Evolutionary conservation across 1,284 basidiomycete species (phyloP).

Genomic region (Cystobasidiaceae sp.): DNA sequence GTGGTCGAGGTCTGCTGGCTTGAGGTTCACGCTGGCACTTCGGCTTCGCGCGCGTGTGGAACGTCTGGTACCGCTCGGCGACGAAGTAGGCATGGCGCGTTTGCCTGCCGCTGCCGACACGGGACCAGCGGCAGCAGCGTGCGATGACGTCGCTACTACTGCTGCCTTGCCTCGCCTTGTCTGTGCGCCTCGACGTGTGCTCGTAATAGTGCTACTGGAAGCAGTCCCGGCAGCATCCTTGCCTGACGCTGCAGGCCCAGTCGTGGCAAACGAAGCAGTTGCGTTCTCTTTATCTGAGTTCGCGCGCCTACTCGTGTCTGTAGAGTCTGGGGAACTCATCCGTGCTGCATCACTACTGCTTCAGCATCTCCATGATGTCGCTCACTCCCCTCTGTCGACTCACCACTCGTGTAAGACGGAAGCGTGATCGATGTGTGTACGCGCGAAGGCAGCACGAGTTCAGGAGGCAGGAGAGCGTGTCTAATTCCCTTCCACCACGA

Average conservation of each 20-base stretch:
- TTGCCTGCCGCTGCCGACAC: background rate
- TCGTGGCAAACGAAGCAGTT: background rate
- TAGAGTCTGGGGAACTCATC: slow-evolving; percentile 4
- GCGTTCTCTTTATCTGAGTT: slow-evolving; percentile 4
- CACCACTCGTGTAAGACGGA: no score
- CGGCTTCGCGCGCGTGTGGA: slow-evolving; percentile 12
- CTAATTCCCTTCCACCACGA: no score
- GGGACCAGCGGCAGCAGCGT: background rate
- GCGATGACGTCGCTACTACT: no score
- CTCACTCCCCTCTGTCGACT: no score
- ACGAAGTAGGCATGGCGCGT: background rate
- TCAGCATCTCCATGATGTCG: background rate
- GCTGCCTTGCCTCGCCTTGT: no score
- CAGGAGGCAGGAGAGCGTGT: no score
- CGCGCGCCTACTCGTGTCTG: background rate
- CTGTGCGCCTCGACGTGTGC: no score
- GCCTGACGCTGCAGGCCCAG: background rate
- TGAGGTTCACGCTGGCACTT: background rate
- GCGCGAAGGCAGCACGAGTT: no score
- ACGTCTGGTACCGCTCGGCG: slow-evolving; percentile 8
- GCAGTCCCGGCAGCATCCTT: background rate
- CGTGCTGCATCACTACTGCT: slow-evolving; percentile 31
- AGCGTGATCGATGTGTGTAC: no score
- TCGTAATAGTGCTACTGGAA: background rate
- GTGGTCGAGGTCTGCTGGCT: background rate